These are phyloP conservation scores for Rutstroemia sp. DNA, from an alignment of 2,329 filamentous ascomycete genomes.

Conservation along the genomic window DNA sequence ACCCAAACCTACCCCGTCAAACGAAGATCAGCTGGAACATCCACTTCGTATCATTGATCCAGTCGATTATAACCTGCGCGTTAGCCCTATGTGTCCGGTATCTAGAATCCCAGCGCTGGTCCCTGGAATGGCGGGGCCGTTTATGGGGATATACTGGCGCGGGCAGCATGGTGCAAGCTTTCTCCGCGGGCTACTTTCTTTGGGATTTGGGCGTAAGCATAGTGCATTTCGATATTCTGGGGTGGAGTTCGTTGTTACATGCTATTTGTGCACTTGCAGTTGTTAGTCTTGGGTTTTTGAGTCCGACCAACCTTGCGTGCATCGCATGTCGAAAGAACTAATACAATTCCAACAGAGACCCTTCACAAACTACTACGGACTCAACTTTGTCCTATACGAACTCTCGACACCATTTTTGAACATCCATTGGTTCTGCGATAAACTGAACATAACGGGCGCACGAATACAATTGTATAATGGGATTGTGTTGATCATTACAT, in stretches of 20 bases:
- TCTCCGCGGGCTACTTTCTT: slow-evolving; percentile 72
- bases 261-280: slow-evolving; percentile 36
- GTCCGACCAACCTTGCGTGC: slow-evolving; percentile 28
- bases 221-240: slow-evolving; percentile 62
- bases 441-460: slow-evolving; percentile 69
- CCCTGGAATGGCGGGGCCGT: slow-evolving; percentile 58
- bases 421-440: slow-evolving; percentile 86
- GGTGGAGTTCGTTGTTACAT: slow-evolving; percentile 49
- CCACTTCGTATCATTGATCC: slow-evolving; percentile 71
- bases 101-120: slow-evolving; percentile 54
- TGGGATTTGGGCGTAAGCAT: slow-evolving; percentile 68
- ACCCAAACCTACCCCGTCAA: slow-evolving; percentile 53
- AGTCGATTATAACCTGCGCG: slow-evolving; percentile 61
- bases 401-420: slow-evolving; percentile 78
- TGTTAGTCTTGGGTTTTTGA: slow-evolving; percentile 72
- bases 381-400: slow-evolving; percentile 77
- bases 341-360: slow-evolving; percentile 49
- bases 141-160: slow-evolving; percentile 75
- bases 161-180: slow-evolving; percentile 62
- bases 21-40: slow-evolving; percentile 70
- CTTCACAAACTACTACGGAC: slow-evolving; percentile 74
- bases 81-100: slow-evolving; percentile 66
- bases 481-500: slow-evolving; percentile 59
- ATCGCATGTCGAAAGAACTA: background rate
- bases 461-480: slow-evolving; percentile 72